Base-by-base conservation (phyloP, 768 basidiomycete species). In the Auriculariales sp. region DNA sequence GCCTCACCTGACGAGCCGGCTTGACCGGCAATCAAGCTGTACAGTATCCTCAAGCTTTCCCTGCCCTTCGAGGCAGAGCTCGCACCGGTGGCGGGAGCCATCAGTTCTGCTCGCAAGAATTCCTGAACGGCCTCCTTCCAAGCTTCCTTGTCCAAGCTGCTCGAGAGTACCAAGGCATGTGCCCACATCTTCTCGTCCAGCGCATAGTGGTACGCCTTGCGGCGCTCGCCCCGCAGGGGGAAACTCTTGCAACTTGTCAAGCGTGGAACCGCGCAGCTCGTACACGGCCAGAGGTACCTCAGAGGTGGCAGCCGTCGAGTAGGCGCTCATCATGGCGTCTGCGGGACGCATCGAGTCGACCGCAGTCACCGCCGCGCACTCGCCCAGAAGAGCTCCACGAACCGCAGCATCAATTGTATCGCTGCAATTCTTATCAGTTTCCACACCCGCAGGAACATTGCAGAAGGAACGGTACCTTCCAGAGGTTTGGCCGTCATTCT, bases 161-260 rank as follows among this genome's bases (percentile, higher is more conserved):
- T 93, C 9, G 94, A 80, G 54, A 99, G 91, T 49, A 98, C 64
- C 77, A 98, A 79, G 2, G 95, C 94, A 63, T 99, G 95, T 1
- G 89, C 81, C 93, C 94, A 99, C 34, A 98, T 64, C 58, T 77
- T 83, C 63, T 91, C 77, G 52, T 93, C 86, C 35, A 89, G 70
- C 2, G 95, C 94, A 61, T 79, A 92, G 51, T 80, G 79, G 60
- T 86, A 91, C 1, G 95, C 95, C 54, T 82, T 78, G 19, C 77
- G 78, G 30, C 89, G 82, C 57, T 95, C 81, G 14, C 94, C 95
- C 51, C 78, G 76, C 9, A 92, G 64, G 14, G 98, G 73, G 47
- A 87, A n/a, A 75, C 27, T 77, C 75, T 57, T 90, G 79, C 52
- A 95, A 83, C 59, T 76, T 79, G 59, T 87, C 78, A 25, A 95